Percentiles rank a stretch among this genome's conserved stretches.
Conservation (phyloP, 208 protist species). For the Crithidia thermophila region DNA sequence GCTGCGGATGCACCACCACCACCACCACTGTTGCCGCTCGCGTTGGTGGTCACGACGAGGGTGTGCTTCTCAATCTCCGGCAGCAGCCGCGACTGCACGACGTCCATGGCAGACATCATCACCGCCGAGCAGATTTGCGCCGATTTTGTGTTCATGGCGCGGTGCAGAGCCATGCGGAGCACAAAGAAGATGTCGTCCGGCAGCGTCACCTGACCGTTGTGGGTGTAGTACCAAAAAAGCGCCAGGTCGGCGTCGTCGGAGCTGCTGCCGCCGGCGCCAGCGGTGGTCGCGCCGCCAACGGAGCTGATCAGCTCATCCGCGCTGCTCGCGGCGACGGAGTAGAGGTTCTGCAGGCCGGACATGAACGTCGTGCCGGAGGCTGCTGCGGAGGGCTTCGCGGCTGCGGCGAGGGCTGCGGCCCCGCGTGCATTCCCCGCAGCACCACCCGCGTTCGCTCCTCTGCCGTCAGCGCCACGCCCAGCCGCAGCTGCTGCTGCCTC, state of each 20-base stretch:
- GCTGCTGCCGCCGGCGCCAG: slow-evolving; percentile 1
- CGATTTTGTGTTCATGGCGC: slow-evolving; percentile 79
- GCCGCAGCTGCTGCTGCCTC: slow-evolving; percentile 19
- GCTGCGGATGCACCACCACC: slow-evolving; percentile 1
- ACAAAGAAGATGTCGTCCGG: slow-evolving; percentile 89
- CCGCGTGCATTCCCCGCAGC: background rate
- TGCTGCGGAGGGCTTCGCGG: background rate
- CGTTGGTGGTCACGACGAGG: background rate
- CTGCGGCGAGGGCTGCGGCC: background rate
- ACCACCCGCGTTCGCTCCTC: no score
- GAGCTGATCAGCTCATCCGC: slow-evolving; percentile 33
- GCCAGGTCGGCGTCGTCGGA: slow-evolving; percentile 15
- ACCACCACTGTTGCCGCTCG: no score
- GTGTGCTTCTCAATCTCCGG: slow-evolving; percentile 51
- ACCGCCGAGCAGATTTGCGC: slow-evolving; percentile 84
- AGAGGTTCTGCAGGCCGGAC: slow-evolving; percentile 61
- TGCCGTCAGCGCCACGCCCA: background rate
- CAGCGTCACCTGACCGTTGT: slow-evolving; percentile 54
- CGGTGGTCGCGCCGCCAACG: slow-evolving; percentile 10
- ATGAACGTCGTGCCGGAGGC: slow-evolving; percentile 55
- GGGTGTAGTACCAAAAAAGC: slow-evolving; percentile 37
- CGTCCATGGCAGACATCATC: slow-evolving; percentile 62
- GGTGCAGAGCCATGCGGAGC: slow-evolving; percentile 78
- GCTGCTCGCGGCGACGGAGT: slow-evolving; percentile 50
- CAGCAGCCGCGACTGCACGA: slow-evolving; percentile 58